Evolutionary conservation across 192 early-diverging fungal genomes (phyloP), one percentile per base, ranked within the genome.

Genomic region (Backusella psychrophila): DNA sequence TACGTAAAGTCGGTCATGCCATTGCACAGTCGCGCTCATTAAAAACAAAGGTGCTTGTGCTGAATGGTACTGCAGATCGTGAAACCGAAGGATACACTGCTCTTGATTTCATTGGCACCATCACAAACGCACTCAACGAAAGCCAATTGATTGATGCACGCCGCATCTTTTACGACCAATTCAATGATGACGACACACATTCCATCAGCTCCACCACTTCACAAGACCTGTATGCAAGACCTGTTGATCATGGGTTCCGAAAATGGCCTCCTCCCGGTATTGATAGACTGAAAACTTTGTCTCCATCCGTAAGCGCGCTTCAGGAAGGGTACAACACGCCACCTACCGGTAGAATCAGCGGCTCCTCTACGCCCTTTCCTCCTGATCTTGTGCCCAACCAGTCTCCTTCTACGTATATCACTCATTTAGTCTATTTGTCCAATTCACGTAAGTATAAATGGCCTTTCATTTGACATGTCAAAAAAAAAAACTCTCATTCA

Each of bases 61-160:
- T 94, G 39, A 93, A 93, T 49, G 92, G 92, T 0, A 87, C 89
- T 4, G 85, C 79, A 63, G 93, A 94, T 69, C 83, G 92, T 31
- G 91, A 92, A 73, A 92, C 91, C 6, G 80, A 86, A 6, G 89
- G 87, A 8, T 94, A 92, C 72, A 90, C 90, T 0, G 93, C 92
- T 0, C 15, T 92, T 56, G 93, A 94, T 66, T 94, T 93, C 75
- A 86, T 93, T 17, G 78, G 87, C 19, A 89, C 90, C 15, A 85
- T 94, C 49, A 88, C 89, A 0, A 86, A 90, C 72, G 90, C 90
- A 2, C 80, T 93, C 35, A 94, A 94, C 75, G 75, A 79, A 68
- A 80, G 78, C 49, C 66, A 73, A 63, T 67, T 83, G 26, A 77
- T 83, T 29, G 82, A 83, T 41, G 82, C 78, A 41, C 66, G 82